phyloP scores from a whole-genome alignment of 1,284 basidiomycete genomes.

The Fistulinella cinereoalba region DNA sequence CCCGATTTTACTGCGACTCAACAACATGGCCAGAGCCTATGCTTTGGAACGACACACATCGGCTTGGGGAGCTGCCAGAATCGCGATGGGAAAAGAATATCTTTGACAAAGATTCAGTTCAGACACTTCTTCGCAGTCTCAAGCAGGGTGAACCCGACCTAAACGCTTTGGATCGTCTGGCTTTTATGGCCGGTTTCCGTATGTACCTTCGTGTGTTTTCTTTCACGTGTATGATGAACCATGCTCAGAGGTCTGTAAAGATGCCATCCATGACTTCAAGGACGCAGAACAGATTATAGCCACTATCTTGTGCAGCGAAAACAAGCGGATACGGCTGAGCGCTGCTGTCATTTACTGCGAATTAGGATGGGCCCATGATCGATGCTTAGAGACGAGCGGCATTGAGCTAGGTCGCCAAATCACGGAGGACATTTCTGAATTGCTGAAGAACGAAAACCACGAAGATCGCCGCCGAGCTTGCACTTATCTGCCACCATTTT shows the following conservation, averaged over 20 bases:
- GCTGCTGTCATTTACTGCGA: conserved; percentile 29
- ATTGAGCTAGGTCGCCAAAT: conserved; percentile 10
- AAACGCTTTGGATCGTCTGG: conserved; percentile 27
- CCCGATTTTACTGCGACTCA: conserved; percentile 19
- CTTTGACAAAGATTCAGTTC: conserved; percentile 23
- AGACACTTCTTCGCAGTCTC: conserved; percentile 21
- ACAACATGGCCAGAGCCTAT: conserved; percentile 27
- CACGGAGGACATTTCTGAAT: conserved; percentile 12
- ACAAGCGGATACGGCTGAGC: conserved; percentile 21
- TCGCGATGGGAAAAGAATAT: conserved; percentile 33
- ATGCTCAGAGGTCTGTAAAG: conserved; percentile 18
- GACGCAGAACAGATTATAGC: conserved; percentile 10
- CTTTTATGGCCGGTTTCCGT: conserved; percentile 33
- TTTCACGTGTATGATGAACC: neutral
- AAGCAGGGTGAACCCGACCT: conserved; percentile 10
- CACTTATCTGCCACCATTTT: conserved; percentile 30
- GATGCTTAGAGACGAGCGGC: conserved; percentile 6
- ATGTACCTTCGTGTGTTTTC: neutral
- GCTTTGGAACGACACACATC: conserved; percentile 32
- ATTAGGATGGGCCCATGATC: conserved; percentile 18
- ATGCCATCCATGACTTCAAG: neutral
- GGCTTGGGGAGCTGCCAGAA: conserved; percentile 15
- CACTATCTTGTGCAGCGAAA: conserved; percentile 11
- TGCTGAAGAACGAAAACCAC: conserved; percentile 13
- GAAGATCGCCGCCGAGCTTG: conserved; percentile 22